These are phyloP conservation scores for Annulohypoxylon maeteangense DNA, from an alignment of 495 filamentous ascomycete genomes.

Conservation along the genomic window DNA sequence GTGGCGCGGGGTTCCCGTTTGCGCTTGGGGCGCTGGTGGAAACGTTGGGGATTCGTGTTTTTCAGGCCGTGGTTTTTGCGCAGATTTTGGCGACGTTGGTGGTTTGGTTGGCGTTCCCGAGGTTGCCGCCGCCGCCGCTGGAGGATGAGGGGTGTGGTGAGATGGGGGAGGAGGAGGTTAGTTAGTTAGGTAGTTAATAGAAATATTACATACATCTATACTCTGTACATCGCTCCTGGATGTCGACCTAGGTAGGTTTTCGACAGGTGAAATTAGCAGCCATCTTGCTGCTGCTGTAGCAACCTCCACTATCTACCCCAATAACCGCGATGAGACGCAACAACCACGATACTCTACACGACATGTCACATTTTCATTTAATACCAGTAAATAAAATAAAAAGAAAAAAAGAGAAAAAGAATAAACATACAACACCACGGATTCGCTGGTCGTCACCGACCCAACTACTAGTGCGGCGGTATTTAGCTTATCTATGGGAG, in stretches of 20 bases:
- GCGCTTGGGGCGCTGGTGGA: conserved; percentile 78
- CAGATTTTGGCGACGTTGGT: conserved; percentile 62
- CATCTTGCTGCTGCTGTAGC: too few species aligned
- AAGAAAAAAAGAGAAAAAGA: not conserved
- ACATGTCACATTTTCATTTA: too few species aligned
- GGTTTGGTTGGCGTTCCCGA: conserved; percentile 54
- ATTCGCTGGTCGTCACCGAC: conserved; percentile 63
- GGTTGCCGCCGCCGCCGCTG: conserved; percentile 11
- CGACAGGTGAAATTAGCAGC: too few species aligned
- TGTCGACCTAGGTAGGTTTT: too few species aligned
- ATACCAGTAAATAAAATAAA: not conserved
- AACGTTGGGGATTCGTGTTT: conserved; percentile 70
- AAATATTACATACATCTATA: not conserved
- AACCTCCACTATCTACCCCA: too few species aligned
- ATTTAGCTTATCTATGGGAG: conserved; percentile 57
- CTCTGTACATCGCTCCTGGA: too few species aligned
- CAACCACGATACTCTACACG: too few species aligned
- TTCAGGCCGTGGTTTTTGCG: conserved; percentile 72
- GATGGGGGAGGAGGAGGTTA: not conserved
- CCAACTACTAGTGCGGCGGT: conserved; percentile 58
- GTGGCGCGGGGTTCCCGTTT: conserved; percentile 76
- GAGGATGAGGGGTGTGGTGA: too few species aligned
- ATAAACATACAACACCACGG: conserved; percentile 59
- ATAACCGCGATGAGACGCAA: too few species aligned
- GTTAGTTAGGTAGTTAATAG: not conserved